A percentile compares a stretch with the other conserved stretches of the same genome.
phyloP scores from a whole-genome alignment of 495 filamentous ascomycete genomes.

The Penicillium parvum region DNA sequence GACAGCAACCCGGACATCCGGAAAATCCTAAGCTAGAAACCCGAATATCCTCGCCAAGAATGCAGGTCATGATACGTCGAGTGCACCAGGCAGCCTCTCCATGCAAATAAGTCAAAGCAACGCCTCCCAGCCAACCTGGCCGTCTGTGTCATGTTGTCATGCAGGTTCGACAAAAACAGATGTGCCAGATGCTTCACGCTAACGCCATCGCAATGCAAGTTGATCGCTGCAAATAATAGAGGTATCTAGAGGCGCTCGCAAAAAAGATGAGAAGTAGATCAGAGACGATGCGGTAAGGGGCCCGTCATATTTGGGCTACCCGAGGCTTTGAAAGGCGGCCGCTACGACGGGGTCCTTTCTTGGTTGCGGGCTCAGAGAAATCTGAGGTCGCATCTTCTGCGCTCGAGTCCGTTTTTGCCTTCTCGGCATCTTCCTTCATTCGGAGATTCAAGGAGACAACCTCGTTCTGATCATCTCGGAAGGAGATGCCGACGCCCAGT shows the following conservation, averaged over 20 bases:
- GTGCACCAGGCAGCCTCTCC: slow-evolving; percentile 25
- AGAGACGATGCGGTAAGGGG: neutral
- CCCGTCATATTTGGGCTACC: neutral
- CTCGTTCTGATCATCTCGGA: slow-evolving; percentile 43
- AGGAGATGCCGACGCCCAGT: slow-evolving; percentile 41
- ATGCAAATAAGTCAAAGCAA: slow-evolving; percentile 22
- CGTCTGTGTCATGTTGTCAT: slow-evolving; percentile 8
- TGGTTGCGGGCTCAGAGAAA: slow-evolving; percentile 3
- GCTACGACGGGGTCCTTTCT: slow-evolving; percentile 18
- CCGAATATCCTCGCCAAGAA: slow-evolving; percentile 11
- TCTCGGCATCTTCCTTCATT: slow-evolving; percentile 20
- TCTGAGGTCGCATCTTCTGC: slow-evolving; percentile 1
- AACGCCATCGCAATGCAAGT: slow-evolving; percentile 27
- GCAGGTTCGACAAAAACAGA: slow-evolving; percentile 14
- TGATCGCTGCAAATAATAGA: slow-evolving; percentile 16
- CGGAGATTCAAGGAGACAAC: slow-evolving; percentile 43
- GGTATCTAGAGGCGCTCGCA: neutral
- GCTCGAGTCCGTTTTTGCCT: slow-evolving; percentile 3
- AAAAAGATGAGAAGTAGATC: neutral
- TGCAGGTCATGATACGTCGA: slow-evolving; percentile 18
- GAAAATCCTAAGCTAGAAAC: slow-evolving; percentile 8
- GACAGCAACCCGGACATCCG: neutral
- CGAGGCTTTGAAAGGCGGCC: slow-evolving; percentile 20
- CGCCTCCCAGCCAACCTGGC: slow-evolving; percentile 8
- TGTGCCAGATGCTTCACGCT: slow-evolving; percentile 13